Percentiles rank a stretch among this genome's conserved stretches.
phyloP scores from a whole-genome alignment of 2,329 filamentous ascomycete genomes.

The Exophiala calicioides region DNA sequence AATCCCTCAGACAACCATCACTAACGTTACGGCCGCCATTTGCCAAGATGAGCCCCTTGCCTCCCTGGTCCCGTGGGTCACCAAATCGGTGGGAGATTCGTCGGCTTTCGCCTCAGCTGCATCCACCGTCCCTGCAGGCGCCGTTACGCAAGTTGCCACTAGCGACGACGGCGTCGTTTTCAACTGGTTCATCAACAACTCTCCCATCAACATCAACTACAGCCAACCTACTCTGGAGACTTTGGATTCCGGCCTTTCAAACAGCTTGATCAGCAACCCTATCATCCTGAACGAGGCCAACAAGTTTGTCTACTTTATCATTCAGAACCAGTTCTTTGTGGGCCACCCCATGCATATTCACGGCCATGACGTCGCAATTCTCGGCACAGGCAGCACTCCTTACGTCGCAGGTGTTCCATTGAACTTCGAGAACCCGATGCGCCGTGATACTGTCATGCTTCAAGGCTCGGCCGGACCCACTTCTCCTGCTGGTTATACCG shows the following conservation, averaged over 20 bases:
- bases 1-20: slow-evolving; percentile 20
- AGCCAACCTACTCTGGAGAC: slow-evolving; percentile 34
- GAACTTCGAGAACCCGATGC: slow-evolving; percentile 63
- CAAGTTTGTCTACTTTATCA: slow-evolving; percentile 31
- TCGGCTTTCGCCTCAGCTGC: slow-evolving; percentile 33
- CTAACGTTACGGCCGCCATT: slow-evolving; percentile 25
- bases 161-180: slow-evolving; percentile 31
- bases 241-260: slow-evolving; percentile 14
- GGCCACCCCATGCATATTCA: slow-evolving; percentile 69
- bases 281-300: slow-evolving; percentile 23
- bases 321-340: slow-evolving; percentile 32
- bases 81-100: slow-evolving; percentile 26
- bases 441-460: slow-evolving; percentile 60
- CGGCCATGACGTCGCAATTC: slow-evolving; percentile 67
- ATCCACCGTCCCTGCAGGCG: slow-evolving; percentile 27
- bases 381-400: slow-evolving; percentile 53
- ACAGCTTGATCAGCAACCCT: slow-evolving; percentile 23
- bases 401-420: slow-evolving; percentile 54
- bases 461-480: slow-evolving; percentile 21
- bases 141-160: slow-evolving; percentile 28
- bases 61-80: slow-evolving; percentile 32
- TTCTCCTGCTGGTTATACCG: slow-evolving; percentile 55
- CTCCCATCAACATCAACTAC: slow-evolving; percentile 37
- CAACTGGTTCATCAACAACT: slow-evolving; percentile 40
- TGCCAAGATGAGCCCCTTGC: slow-evolving; percentile 34